phyloP scores from a whole-genome alignment of 1,139 yeast species.

The Kodamaea plutei region DNA sequence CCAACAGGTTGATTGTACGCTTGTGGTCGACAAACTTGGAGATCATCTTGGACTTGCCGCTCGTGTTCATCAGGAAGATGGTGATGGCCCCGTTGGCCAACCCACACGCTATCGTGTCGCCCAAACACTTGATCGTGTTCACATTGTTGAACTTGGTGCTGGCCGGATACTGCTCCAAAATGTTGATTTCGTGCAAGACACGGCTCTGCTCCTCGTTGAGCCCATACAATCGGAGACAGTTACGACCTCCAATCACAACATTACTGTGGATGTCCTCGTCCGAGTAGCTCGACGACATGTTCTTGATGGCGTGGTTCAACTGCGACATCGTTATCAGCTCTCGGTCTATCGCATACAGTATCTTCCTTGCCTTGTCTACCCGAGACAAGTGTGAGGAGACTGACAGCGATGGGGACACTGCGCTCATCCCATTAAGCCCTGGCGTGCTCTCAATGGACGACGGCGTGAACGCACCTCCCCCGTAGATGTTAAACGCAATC shows the following conservation, averaged over 20 bases:
- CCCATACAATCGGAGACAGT: constrained; percentile 47
- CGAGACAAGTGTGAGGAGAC: constrained; percentile 9
- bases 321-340: constrained; percentile 37
- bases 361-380: constrained; percentile 8
- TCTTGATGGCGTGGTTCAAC: constrained; percentile 25
- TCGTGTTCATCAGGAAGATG: constrained; percentile 30
- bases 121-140: constrained; percentile 36
- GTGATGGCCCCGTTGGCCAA: constrained; percentile 37
- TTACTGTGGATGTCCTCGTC: constrained; percentile 15
- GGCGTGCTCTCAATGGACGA: constrained; percentile 9
- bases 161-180: constrained; percentile 44
- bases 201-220: constrained; percentile 37
- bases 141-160: constrained; percentile 37
- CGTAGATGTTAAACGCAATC: constrained; percentile 37
- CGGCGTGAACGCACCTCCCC: constrained; percentile 17
- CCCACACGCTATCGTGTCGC: constrained; percentile 41
- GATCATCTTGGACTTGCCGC: constrained; percentile 38
- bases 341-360: constrained; percentile 23
- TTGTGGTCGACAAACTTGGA: constrained; percentile 64
- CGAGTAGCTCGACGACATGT: constrained; percentile 12
- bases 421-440: constrained; percentile 3
- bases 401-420: constrained; percentile 12
- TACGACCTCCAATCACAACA: constrained; percentile 58
- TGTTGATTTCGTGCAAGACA: constrained; percentile 37
- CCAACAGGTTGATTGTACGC: constrained; percentile 77